Conservation (phyloP, 2,329 filamentous ascomycete genomes). For the Epichloe coenophiala region DNA sequence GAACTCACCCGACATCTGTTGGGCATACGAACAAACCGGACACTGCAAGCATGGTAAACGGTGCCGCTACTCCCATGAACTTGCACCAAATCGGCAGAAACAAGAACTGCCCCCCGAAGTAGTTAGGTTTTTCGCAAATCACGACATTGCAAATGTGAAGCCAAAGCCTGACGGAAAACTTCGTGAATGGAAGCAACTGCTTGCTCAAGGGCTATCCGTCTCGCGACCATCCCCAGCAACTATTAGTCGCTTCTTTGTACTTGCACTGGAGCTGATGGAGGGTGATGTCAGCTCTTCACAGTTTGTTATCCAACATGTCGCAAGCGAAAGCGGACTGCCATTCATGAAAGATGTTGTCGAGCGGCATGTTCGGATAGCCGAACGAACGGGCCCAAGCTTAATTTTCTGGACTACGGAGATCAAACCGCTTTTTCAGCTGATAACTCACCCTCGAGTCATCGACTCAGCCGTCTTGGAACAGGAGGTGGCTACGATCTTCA, state of each 20-base stretch:
- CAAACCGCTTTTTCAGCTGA: slow-evolving; percentile 20
- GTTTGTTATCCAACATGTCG: slow-evolving; percentile 12
- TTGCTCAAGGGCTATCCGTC: background rate
- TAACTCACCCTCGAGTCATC: slow-evolving; percentile 21
- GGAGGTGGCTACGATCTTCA: slow-evolving; percentile 21
- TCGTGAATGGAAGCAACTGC: slow-evolving; percentile 9
- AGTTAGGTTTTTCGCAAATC: background rate
- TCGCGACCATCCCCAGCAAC: background rate
- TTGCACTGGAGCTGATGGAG: slow-evolving; percentile 11
- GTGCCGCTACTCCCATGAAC: slow-evolving; percentile 6
- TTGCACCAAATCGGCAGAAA: background rate
- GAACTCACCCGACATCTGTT: background rate
- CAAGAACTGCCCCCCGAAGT: background rate
- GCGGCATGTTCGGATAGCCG: slow-evolving; percentile 9
- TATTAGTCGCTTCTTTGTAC: slow-evolving; percentile 8
- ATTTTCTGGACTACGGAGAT: slow-evolving; percentile 15
- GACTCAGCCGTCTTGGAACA: slow-evolving; percentile 26
- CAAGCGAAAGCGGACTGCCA: slow-evolving; percentile 14
- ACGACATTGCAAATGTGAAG: background rate
- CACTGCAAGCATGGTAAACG: slow-evolving; percentile 6
- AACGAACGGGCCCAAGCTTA: background rate
- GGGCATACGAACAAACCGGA: background rate
- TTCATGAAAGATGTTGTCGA: slow-evolving; percentile 16
- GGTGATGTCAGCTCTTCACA: slow-evolving; percentile 10
- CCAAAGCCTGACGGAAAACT: slow-evolving; percentile 7